Percentiles rank a stretch among this genome's conserved stretches.
Conservation (phyloP, 139 green algal species). For the Chlamydomonas urium region DNA sequence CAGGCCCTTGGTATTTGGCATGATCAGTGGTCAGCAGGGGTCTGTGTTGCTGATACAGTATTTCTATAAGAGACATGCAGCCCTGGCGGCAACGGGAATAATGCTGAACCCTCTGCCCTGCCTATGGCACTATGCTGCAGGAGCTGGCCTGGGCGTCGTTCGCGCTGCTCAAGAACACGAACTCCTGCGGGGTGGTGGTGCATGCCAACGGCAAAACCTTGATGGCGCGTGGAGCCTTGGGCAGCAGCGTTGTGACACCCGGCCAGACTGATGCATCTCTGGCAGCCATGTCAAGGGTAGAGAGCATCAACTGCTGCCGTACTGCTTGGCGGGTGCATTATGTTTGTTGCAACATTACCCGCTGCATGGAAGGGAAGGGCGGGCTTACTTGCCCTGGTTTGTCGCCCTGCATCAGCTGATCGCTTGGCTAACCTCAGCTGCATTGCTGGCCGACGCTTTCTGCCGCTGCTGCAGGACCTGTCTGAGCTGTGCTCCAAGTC, state of each 20-base stretch:
- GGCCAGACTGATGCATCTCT: constrained; percentile 2
- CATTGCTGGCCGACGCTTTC: background rate
- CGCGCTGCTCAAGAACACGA: constrained; percentile 78
- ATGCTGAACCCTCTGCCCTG: background rate
- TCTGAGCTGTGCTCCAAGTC: background rate
- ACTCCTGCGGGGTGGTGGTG: constrained; percentile 65
- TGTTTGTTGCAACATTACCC: background rate
- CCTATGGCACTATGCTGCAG: constrained; percentile 31
- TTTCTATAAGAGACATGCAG: too few relatives aligned
- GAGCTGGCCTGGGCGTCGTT: constrained; percentile 83
- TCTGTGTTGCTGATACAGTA: too few relatives aligned
- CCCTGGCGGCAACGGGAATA: too few relatives aligned
- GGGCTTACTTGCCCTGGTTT: background rate
- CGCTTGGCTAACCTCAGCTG: background rate
- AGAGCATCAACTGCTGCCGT: too few relatives aligned
- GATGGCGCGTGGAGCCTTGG: constrained; percentile 42
- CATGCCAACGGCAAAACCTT: background rate
- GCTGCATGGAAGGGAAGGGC: background rate
- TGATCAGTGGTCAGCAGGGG: too few relatives aligned
- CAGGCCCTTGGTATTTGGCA: too few relatives aligned
- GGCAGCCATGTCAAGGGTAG: constrained; percentile 14
- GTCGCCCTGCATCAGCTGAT: background rate
- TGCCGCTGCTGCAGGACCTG: background rate
- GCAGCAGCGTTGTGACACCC: constrained; percentile 1
- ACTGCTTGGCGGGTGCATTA: constrained; percentile 5